phyloP scores from a whole-genome alignment of 345 rosid species.

The Gossypium bickii region DNA sequence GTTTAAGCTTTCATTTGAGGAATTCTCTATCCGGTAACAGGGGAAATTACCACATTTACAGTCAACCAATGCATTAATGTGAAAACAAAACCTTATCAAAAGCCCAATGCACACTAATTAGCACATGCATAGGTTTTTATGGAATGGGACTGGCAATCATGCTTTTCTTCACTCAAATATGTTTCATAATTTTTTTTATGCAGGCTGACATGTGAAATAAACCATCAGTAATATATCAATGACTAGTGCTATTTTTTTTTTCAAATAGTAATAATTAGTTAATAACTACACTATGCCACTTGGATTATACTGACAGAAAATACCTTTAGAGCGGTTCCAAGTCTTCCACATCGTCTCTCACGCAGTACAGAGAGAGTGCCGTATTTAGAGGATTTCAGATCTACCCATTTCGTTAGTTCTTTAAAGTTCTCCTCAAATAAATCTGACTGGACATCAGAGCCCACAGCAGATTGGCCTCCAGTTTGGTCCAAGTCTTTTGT shows the following conservation, averaged over 20 bases:
- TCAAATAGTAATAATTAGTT: too few species aligned
- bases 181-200: too few species aligned
- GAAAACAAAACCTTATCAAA: neutral
- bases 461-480: slow-evolving; percentile 27
- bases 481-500: slow-evolving; percentile 33
- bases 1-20: neutral
- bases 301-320: neutral
- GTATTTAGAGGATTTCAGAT: slow-evolving; percentile 69
- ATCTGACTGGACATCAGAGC: slow-evolving; percentile 41
- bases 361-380: slow-evolving; percentile 67
- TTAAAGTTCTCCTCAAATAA: slow-evolving; percentile 69
- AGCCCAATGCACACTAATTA: neutral
- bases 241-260: neutral
- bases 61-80: neutral
- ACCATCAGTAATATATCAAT: neutral
- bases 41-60: neutral
- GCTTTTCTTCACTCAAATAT: too few species aligned
- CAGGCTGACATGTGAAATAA: too few species aligned
- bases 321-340: slow-evolving; percentile 92
- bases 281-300: neutral
- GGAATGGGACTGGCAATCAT: too few species aligned
- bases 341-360: slow-evolving; percentile 67
- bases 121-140: neutral
- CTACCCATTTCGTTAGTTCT: slow-evolving; percentile 86
- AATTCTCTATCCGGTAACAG: neutral